Base-by-base conservation (phyloP, 257 asterid genomes). In the Perilla frutescens region DNA sequence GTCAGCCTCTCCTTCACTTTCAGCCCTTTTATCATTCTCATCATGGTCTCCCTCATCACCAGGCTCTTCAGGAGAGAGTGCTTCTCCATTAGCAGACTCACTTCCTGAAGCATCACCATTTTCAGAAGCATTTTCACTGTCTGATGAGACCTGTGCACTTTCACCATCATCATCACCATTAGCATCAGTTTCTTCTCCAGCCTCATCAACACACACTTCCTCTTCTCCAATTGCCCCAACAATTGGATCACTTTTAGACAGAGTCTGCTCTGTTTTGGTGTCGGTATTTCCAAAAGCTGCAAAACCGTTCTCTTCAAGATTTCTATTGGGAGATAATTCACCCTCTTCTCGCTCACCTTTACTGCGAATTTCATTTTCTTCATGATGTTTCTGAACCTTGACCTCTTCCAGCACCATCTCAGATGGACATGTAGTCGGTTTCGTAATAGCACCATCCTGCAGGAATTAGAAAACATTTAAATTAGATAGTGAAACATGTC, bases 1-100 rank as follows among this genome's bases (percentile, higher is more conserved):
- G 51, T 88, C 96, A 13, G 83, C 95, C 81, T 90, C 97, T 31
- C 85, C 93, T 81, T 91, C 98, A 82, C 91, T 95, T 80, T 85
- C 96, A 9, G 77, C 89, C 85, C 87, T 90, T 85, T 78, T 68
- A 63, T 80, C 85, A 78, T 88, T 90, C 85, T 79, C 70, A 51
- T 80, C 84, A 74, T 61, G 84, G 79, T 73, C 88, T 69, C 83
- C 88, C 71, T 87, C 91, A 74, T 85, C 95, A 75, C 78, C 89
- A 37, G 83, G 89, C 53, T 84, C 92, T 77, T 86, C 90, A 44
- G 84, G 89, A 56, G 91, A 87, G 82, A 83, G 53, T 74, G 87
- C 93, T 79, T 88, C 96, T 51, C 85, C 89, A 81, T 87, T 90
- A 67, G 92, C 92, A 41, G 96, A 90, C 73, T 90, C 96, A 66